Evolutionary conservation across 768 basidiomycete genomes (phyloP).

Genomic region (Serendipita indica): DNA sequence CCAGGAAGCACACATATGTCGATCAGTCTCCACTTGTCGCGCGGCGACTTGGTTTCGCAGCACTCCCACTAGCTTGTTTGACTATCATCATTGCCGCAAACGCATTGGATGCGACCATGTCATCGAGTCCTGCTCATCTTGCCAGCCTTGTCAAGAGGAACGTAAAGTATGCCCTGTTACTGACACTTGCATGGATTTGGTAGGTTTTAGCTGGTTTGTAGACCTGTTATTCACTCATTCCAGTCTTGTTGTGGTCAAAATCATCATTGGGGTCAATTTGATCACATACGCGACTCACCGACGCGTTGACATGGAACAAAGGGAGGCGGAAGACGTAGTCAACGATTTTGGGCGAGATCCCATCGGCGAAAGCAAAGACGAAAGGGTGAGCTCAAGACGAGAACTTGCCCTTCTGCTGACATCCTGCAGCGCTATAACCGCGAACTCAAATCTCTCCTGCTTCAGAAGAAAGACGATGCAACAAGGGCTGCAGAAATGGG

Average conservation of each 20-base stretch:
- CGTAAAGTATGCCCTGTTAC: background rate
- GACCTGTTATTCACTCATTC: background rate
- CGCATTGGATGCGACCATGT: conserved; percentile 27
- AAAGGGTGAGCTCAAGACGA: conserved; percentile 40
- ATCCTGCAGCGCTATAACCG: conserved; percentile 57
- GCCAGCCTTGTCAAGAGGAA: conserved; percentile 8
- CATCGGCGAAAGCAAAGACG: conserved; percentile 79
- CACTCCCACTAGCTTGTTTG: conserved; percentile 79
- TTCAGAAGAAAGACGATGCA: conserved; percentile 55
- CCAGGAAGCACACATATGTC: conserved; percentile 78
- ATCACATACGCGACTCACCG: conserved; percentile 69
- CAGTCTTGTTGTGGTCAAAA: conserved; percentile 74
- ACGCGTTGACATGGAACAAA: conserved; percentile 57
- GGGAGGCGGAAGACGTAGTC: conserved; percentile 50
- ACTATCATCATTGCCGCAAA: conserved; percentile 63
- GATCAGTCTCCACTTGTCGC: conserved; percentile 94
- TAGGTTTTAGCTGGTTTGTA: conserved; percentile 27
- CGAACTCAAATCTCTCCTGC: conserved; percentile 57
- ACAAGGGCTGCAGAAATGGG: conserved; percentile 56
- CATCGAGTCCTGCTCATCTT: conserved; percentile 30
- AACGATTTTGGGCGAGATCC: conserved; percentile 86
- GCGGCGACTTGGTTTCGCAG: conserved; percentile 83
- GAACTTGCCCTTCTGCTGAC: background rate
- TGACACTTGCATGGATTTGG: conserved; percentile 70
- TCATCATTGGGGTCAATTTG: conserved; percentile 82